Evolutionary conservation across 371 early-diverging fungal genomes (phyloP).

Genomic region (Mucor indicus): DNA sequence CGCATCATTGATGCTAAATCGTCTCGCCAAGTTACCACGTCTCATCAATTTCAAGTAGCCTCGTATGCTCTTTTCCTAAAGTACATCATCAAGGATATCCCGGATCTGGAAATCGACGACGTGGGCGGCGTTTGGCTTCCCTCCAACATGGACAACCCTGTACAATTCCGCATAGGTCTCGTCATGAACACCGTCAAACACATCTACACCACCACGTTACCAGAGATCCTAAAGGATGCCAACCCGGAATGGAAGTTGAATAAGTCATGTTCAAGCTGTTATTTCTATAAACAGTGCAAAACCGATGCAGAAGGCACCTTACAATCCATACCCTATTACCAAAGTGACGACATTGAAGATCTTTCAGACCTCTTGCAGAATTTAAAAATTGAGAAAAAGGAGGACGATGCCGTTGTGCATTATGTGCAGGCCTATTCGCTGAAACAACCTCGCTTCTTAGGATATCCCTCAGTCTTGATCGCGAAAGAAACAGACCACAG

Average conservation of each 20-base stretch:
- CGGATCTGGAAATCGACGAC: slow-evolving; percentile 37
- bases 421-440: slow-evolving; percentile 16
- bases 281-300: slow-evolving; percentile 35
- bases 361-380: slow-evolving; percentile 16
- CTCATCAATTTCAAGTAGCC: slow-evolving; percentile 57
- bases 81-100: slow-evolving; percentile 37
- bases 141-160: slow-evolving; percentile 20
- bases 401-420: neutral
- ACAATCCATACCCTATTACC: slow-evolving; percentile 33
- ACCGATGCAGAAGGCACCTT: slow-evolving; percentile 32
- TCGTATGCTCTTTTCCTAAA: slow-evolving; percentile 46
- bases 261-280: slow-evolving; percentile 40
- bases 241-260: slow-evolving; percentile 42
- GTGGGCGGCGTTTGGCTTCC: slow-evolving; percentile 52
- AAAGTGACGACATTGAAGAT: slow-evolving; percentile 46
- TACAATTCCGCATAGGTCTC: slow-evolving; percentile 42
- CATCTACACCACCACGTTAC: slow-evolving; percentile 36
- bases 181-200: slow-evolving; percentile 37
- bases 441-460: slow-evolving; percentile 30
- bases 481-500: slow-evolving; percentile 21
- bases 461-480: slow-evolving; percentile 19
- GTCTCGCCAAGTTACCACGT: slow-evolving; percentile 31
- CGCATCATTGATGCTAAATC: slow-evolving; percentile 56
- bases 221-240: slow-evolving; percentile 23
- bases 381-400: neutral